Base-by-base conservation (phyloP, 129 eudicot genomes). In the Lonicera japonica region DNA sequence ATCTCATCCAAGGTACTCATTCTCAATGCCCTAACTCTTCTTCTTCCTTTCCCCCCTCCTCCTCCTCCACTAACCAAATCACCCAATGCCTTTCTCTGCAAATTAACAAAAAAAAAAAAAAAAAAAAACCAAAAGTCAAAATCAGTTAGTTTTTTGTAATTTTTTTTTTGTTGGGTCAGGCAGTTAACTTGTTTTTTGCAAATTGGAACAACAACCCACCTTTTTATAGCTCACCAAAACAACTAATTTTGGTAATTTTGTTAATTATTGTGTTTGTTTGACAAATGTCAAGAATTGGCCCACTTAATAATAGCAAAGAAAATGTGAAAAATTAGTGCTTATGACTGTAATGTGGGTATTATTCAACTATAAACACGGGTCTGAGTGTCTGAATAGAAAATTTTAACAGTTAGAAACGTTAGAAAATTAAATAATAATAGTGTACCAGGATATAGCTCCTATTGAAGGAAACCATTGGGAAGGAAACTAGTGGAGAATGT, bases 1-100 rank as follows among this genome's bases (percentile, higher is more conserved):
- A 68, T 43, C 22, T 75, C 79, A 54, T 68, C 61, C 66, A 75
- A 50, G 50, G 72, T 65, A 29, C 36, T 29, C 36, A 29, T 29
- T 29, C 36, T 69, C 10, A 25, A 24, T 54, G 13, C 62, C n/a
- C 68, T 63, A 7, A 63, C 36, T 50, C 39, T 65, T 46, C 52
- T 53, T 34, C 63, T 73, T 43, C 72, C 71, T 72, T 62, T 73
- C 13, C 45, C 25, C 51, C 40, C 74, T 60, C 36, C 36, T 29
- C 36, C 36, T 29, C 36, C 36, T 29, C 36, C 6, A 29, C 36
- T 6, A 29, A 29, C 4, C 36, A 29, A 29, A 29, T 29, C 36
- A 29, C 36, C 2, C 36, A 29, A 29, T 45, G 51, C 51, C 51
- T 45, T 51, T 47, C 65, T 78, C 85, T 79, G 80, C 79, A 81